Evolutionary conservation across 2,329 filamentous ascomycete genomes (phyloP), one percentile per base, ranked within the genome.

Genomic region (Ascosphaera acerosa): DNA sequence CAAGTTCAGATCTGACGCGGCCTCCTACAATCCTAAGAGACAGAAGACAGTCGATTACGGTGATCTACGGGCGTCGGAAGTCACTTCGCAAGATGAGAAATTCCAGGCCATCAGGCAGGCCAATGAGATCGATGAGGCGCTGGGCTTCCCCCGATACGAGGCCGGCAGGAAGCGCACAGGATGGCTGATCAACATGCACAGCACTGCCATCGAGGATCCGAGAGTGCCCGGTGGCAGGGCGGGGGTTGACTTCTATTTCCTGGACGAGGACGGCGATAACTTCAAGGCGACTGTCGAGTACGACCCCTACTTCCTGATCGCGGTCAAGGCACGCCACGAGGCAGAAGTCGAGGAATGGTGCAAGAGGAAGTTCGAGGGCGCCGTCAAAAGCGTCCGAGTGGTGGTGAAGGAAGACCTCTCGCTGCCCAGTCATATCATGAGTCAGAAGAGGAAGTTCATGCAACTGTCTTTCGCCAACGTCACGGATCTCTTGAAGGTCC

Each of bases 211-310:
- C 29, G 59, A 91, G 50, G 84, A 94, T 47, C 66, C 82, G 10
- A 76, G 78, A 41, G 64, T 76, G 29, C 72, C 76, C 2, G 77
- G 78, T 36, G 87, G 87, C 22, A 70, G 80, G 39, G 76, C 87
- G 1, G 87, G 78, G 6, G 69, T 97, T 34, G 87, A 97, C 55
- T 92, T 81, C 54, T 97, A 92, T 58, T 97, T 97, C 53, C 74
- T 97, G 36, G 77, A 82, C 43, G 77, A 84, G 35, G 76, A 90
- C 34, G 70, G 78, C 10, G 68, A 72, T 30, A 84, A 76, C 4
- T 97, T 97, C 63, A 97, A 97, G 51, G 82, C 87, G 7, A 92
- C 82, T 1, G 57, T 97, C 39, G 80, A 91, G 55, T 94, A 91
- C 50, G 81, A 94, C 42, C 87, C 87, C 1, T 97, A 97, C 57